Evolutionary conservation across 2,329 filamentous ascomycete species (phyloP), one percentile per base, ranked within the genome.

Genomic region (Hypoxylon sp.): DNA sequence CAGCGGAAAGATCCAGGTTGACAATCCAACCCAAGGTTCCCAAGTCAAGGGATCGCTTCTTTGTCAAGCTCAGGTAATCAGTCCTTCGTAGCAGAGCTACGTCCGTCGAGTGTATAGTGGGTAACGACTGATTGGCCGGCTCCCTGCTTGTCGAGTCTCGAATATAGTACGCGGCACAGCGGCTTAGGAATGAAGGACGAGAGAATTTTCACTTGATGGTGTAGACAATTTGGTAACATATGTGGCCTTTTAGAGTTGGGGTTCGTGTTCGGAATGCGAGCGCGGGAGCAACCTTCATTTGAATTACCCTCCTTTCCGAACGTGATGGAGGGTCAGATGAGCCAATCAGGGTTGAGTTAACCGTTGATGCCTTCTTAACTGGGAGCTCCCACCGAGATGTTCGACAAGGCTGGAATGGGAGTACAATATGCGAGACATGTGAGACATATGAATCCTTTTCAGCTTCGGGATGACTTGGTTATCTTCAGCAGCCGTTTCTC

Each of bases 351-450:
- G 23, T 14, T 50, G 39, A 27, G 14, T 30, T 29, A 2, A 27
- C 16, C 29, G 51, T 60, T 58, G 67, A 69, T 69, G 67, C 71
- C 72, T 73, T 72, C 73, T 74, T 63, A 70, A 71, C 65, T 73
- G 46, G 72, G 72, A 65, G 34, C 62, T 68, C 53, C 56, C 65
- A 61, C 70, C 70, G 70, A 71, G 65, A 68, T 68, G 65, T 57
- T 69, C 50, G 60, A 61, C 58, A 61, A 66, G 50, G 67, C 61
- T 65, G 60, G 60, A 58, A 65, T 61, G 47, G 58, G 41, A 29
- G 32, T 65, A 54, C 46, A 60, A 53, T 63, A 65, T 58, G 60
- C n/a, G n/a, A n/a, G n/a, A n/a, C 61, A 63, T 61, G 19, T 29
- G 30, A 52, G 48, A 54, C 51, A 54, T 54, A 54, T 9, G 58